phyloP scores from a whole-genome alignment of 2,329 filamentous ascomycete genomes.

The Geosmithia putterillii region DNA sequence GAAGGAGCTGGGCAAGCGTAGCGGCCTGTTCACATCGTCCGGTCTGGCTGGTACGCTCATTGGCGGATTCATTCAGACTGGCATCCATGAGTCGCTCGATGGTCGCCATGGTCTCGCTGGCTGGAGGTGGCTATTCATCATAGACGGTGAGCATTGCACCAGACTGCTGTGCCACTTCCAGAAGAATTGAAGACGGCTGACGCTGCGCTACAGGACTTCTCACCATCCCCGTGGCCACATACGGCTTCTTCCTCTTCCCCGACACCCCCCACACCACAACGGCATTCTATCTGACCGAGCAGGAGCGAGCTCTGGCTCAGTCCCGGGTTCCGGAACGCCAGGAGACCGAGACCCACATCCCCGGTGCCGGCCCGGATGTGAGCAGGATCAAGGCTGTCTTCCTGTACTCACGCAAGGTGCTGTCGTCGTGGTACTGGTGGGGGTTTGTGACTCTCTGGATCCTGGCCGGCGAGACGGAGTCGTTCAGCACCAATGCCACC shows the following conservation, averaged over 20 bases:
- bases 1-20: conserved; percentile 23
- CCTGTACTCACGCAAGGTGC: conserved; percentile 16
- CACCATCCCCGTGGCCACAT: conserved; percentile 14
- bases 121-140: conserved; percentile 34
- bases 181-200: background rate
- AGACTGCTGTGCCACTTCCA: too few relatives aligned
- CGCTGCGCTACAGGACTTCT: conserved; percentile 6
- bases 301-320: conserved; percentile 10
- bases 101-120: conserved; percentile 23
- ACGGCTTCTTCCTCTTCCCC: conserved; percentile 17
- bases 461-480: conserved; percentile 60
- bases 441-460: conserved; percentile 57
- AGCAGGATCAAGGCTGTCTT: conserved; percentile 18
- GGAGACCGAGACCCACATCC: conserved; percentile 13
- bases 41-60: conserved; percentile 31
- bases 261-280: conserved; percentile 14
- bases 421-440: conserved; percentile 52
- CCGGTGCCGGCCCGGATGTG: conserved; percentile 34
- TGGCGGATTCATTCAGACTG: conserved; percentile 29
- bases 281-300: conserved; percentile 3
- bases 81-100: conserved; percentile 26
- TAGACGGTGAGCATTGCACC: conserved; percentile 16
- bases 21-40: conserved; percentile 29
- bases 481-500: conserved; percentile 53
- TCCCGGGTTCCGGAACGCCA: conserved; percentile 15